phyloP scores from a whole-genome alignment of 2,329 filamentous ascomycete genomes.

The Pseudodiploospora longispora region DNA sequence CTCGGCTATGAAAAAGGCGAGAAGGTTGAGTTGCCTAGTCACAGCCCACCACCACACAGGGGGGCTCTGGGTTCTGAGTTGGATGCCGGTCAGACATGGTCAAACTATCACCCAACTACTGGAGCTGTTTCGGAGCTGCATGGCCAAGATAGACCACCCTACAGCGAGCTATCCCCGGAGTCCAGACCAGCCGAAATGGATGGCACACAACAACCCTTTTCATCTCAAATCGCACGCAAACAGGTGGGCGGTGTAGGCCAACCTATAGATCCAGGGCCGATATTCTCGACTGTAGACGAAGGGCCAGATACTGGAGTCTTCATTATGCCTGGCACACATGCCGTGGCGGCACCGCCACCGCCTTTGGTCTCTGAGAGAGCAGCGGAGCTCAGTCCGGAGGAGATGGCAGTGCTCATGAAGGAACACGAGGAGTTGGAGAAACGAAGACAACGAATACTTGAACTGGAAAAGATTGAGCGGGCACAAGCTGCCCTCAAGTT shows the following conservation, averaged over 20 bases:
- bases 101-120: background rate
- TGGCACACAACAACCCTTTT: background rate
- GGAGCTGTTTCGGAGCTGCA: background rate
- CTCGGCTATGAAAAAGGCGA: background rate
- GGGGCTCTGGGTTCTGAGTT: background rate
- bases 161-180: background rate
- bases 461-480: slow-evolving; percentile 4
- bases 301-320: background rate
- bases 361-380: background rate
- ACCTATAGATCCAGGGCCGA: background rate
- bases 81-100: background rate
- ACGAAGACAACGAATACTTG: slow-evolving; percentile 2
- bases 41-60: background rate
- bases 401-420: background rate
- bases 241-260: background rate
- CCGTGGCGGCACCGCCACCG: background rate
- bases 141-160: background rate
- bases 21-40: background rate
- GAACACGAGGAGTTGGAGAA: slow-evolving; percentile 3
- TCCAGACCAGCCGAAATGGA: slow-evolving; percentile 3
- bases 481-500: slow-evolving; percentile 3
- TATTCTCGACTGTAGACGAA: background rate
- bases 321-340: background rate
- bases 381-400: slow-evolving; percentile 1
- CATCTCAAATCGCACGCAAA: background rate